Evolutionary conservation across 148 eudicot genomes (phyloP).

Genomic region (Beta vulgaris): DNA sequence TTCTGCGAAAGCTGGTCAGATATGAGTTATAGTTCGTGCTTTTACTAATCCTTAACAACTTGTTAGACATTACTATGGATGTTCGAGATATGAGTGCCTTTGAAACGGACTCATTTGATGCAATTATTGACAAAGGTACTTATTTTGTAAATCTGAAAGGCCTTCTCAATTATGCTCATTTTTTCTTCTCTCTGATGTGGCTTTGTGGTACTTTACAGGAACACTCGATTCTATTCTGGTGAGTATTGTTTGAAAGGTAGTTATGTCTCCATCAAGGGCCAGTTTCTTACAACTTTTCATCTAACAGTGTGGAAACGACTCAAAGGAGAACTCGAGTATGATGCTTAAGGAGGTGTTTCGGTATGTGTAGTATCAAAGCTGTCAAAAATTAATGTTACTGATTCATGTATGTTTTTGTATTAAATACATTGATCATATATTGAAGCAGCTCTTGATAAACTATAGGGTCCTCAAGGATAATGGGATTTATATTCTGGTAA

Average conservation of each 20-base stretch:
- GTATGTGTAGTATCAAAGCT: constrained; percentile 33
- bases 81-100: constrained; percentile 77
- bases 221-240: constrained; percentile 91
- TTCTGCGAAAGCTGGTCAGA: not conserved
- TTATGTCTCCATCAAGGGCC: constrained; percentile 5
- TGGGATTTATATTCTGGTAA: constrained; percentile 89
- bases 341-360: constrained; percentile 84
- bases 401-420: constrained; percentile 26
- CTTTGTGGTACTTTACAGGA: constrained; percentile 42
- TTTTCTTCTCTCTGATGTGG: constrained; percentile 8
- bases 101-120: constrained; percentile 61
- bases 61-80: constrained; percentile 70
- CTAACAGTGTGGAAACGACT: constrained; percentile 70
- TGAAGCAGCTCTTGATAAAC: constrained; percentile 90
- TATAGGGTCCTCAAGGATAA: constrained; percentile 92
- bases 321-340: constrained; percentile 60
- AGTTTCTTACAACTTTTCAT: constrained; percentile 23
- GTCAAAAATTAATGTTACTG: constrained; percentile 2
- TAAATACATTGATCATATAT: constrained; percentile 51
- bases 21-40: not conserved
- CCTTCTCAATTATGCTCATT: not conserved
- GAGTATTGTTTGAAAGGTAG: constrained; percentile 34
- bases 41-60: constrained; percentile 24
- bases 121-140: constrained; percentile 86
- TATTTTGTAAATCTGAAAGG: not conserved